Evolutionary conservation across 768 basidiomycete species (phyloP), one percentile per base, ranked within the genome.

Genomic region (Daedaleopsis nitida): DNA sequence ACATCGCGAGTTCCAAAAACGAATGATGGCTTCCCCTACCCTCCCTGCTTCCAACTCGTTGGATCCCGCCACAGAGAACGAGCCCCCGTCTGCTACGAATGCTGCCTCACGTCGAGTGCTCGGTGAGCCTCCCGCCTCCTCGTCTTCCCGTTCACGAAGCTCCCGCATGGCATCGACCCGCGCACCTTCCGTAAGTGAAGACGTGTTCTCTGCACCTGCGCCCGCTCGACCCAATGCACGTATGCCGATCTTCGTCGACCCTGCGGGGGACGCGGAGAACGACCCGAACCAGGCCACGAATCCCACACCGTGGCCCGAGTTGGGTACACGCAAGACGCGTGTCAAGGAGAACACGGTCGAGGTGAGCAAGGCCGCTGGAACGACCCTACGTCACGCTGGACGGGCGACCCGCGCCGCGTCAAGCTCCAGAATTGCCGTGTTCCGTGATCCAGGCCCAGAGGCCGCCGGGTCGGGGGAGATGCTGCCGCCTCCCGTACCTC

Each of bases 1-100:
- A 65, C 87, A 96, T 69, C 75, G 83, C 55, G 94, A 96, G 45
- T 98, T 98, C 75, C 92, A 95, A 72, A 95, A 83, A 77, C 89
- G 92, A 55, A 95, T 92, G 91, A 89, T 92, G 87, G 78, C 81
- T 24, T 72, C 71, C 43, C 67, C 75, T 2, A 75, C 75, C 38
- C 69, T 77, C 77, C 11, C 72, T 78, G 23, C 75, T 76, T 27
- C 70, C 76, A 23, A 14, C 24, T 24, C 56, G 1, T 60, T 68
- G 24, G 24, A 64, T 19, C 45, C 57, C 48, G 58, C 69, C 14
- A 72, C 79, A 55, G 69, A 44, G 47, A 49, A 49, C 21, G 47
- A 27, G 3, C 6, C 81, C 35, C 57, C 73, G 8, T 60, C 73
- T 16, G 66, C 80, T 5, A 60, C 76, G 21, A 65, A 75, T 27